phyloP scores from a whole-genome alignment of 2,329 filamentous ascomycete genomes.

The Diaporthe citrichinensis region DNA sequence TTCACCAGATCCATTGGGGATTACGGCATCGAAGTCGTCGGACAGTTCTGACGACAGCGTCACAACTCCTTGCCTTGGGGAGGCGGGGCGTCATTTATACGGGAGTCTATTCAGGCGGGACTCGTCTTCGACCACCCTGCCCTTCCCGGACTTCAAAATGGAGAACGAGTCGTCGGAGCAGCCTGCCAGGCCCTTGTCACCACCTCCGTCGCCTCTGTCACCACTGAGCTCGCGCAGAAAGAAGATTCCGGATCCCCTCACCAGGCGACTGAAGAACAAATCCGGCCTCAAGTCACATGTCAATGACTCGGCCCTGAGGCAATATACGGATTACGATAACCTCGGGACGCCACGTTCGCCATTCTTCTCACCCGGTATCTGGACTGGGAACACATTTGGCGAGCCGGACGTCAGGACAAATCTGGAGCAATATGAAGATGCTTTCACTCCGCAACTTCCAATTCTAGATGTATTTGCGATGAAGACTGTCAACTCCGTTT shows the following conservation, averaged over 20 bases:
- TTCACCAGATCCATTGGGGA: conserved; percentile 6
- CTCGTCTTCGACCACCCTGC: conserved; percentile 4
- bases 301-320: conserved; percentile 24
- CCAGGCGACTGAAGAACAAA: conserved; percentile 14
- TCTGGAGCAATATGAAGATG: conserved; percentile 32
- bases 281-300: conserved; percentile 24
- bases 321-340: conserved; percentile 37
- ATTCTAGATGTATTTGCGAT: conserved; percentile 35
- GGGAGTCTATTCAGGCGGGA: neutral
- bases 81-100: conserved; percentile 9
- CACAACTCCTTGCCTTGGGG: conserved; percentile 11
- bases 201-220: conserved; percentile 25
- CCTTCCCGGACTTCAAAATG: conserved; percentile 23
- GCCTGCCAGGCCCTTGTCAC: neutral
- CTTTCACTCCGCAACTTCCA: neutral
- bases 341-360: conserved; percentile 28
- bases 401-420: conserved; percentile 31
- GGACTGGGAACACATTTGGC: conserved; percentile 29
- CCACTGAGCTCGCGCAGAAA: conserved; percentile 21
- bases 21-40: conserved; percentile 1
- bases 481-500: conserved; percentile 30
- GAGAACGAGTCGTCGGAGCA: neutral
- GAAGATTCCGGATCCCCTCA: conserved; percentile 13
- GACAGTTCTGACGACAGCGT: conserved; percentile 20
- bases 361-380: neutral